phyloP scores from a whole-genome alignment of 176 grass and related monocot genomes.

The Phyllostachys edulis region DNA sequence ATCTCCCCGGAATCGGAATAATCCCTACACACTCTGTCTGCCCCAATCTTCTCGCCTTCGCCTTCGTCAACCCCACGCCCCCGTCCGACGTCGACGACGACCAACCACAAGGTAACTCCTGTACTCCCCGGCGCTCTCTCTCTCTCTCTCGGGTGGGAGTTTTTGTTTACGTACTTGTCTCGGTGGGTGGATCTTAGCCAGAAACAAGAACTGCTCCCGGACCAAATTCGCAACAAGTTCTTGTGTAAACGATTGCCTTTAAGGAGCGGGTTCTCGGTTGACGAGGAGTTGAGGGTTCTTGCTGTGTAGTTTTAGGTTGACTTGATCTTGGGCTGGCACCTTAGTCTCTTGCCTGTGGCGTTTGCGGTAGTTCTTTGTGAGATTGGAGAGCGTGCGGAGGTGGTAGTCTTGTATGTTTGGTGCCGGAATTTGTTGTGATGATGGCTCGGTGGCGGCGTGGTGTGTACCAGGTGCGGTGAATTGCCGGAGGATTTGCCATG shows the following conservation, averaged over 20 bases:
- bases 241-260: not conserved
- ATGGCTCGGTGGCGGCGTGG: not conserved
- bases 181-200: not conserved
- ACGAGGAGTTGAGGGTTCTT: not conserved
- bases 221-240: not conserved
- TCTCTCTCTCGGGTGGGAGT: not conserved
- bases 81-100: not conserved
- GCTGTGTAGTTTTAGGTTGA: not conserved
- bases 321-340: not conserved
- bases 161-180: not conserved
- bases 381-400: not conserved
- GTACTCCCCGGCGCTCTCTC: not conserved
- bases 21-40: too few relatives aligned
- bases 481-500: conserved; percentile 7
- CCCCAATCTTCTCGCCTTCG: not conserved
- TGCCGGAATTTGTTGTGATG: not conserved
- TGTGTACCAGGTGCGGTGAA: conserved; percentile 1
- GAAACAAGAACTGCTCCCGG: not conserved
- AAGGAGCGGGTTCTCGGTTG: not conserved
- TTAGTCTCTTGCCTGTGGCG: not conserved
- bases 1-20: too few relatives aligned
- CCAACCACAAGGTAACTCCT: not conserved
- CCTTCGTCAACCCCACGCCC: conserved; percentile 24
- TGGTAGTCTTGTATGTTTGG: not conserved
- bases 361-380: not conserved